These are phyloP conservation scores for Bertia moriformis DNA, from an alignment of 2,329 filamentous ascomycete genomes.

Conservation along the genomic window DNA sequence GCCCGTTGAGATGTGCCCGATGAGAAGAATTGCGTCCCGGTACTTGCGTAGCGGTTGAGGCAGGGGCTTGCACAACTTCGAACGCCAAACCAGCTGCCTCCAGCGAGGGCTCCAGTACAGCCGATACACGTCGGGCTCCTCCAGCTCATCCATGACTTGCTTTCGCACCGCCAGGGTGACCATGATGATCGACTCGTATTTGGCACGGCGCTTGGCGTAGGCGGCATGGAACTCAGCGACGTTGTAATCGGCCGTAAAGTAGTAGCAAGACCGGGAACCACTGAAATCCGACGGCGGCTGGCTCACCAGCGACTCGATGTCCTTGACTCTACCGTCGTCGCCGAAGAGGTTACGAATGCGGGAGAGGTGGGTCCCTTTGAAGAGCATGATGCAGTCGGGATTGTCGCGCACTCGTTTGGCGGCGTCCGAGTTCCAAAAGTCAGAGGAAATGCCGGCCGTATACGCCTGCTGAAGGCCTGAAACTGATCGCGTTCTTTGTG, in stretches of 20 bases:
- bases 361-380: conserved; percentile 4
- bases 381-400: conserved; percentile 2
- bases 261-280: conserved; percentile 1
- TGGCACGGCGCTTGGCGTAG: conserved; percentile 6
- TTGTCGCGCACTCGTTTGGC: neutral
- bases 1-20: conserved; percentile 4
- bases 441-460: too few species aligned
- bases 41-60: conserved; percentile 3
- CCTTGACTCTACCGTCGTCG: conserved; percentile 1
- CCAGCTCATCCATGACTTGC: conserved; percentile 2
- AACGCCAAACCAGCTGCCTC: conserved; percentile 5
- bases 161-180: conserved; percentile 5
- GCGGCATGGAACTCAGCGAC: conserved; percentile 6
- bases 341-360: conserved; percentile 4
- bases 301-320: conserved; percentile 3
- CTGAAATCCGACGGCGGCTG: conserved; percentile 3
- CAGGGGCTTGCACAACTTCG: neutral
- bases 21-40: conserved; percentile 3
- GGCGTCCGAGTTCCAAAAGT: neutral
- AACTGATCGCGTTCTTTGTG: too few species aligned
- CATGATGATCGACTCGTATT: conserved; percentile 4
- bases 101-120: conserved; percentile 5
- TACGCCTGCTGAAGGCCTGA: too few species aligned
- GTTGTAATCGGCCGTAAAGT: conserved; percentile 5
- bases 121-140: conserved; percentile 2